These are phyloP conservation scores for Pseudozyma sp. DNA, from an alignment of 1,284 basidiomycete genomes.

Conservation along the genomic window DNA sequence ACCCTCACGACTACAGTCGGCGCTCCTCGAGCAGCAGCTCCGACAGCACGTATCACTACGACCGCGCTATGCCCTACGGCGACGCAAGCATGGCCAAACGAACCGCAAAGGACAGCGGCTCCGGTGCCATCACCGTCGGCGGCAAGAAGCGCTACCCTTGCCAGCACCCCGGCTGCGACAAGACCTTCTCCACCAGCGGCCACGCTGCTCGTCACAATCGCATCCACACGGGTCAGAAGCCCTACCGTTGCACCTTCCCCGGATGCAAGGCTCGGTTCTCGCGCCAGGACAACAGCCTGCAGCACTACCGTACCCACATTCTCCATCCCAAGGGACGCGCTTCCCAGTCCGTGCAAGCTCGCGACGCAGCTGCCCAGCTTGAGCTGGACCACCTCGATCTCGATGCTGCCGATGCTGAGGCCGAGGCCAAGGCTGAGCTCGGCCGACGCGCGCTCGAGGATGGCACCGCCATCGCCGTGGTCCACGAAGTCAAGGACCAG, in stretches of 20 bases:
- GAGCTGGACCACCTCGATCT: conserved; percentile 43
- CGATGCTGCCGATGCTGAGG: conserved; percentile 48
- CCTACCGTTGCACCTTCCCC: conserved; percentile 66
- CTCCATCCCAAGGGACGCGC: conserved; percentile 60
- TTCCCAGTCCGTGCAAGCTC: conserved; percentile 38
- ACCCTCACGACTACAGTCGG: conserved; percentile 40
- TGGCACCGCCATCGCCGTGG: conserved; percentile 65
- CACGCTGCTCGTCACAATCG: conserved; percentile 83
- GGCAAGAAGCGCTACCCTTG: conserved; percentile 74
- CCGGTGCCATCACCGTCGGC: conserved; percentile 51
- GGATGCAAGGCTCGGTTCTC: conserved; percentile 68
- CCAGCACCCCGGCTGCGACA: conserved; percentile 73
- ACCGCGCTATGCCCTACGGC: conserved; percentile 39
- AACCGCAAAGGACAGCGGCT: conserved; percentile 36
- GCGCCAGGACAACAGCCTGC: conserved; percentile 67
- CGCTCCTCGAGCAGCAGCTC: conserved; percentile 36
- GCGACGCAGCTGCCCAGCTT: conserved; percentile 46
- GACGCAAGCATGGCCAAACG: conserved; percentile 30
- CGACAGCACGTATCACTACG: conserved; percentile 36
- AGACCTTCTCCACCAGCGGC: conserved; percentile 83
- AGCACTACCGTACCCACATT: conserved; percentile 67
- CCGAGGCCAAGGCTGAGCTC: conserved; percentile 54
- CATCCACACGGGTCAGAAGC: conserved; percentile 75
- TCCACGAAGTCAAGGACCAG: conserved; percentile 60
- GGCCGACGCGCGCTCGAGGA: conserved; percentile 60